phyloP scores from a whole-genome alignment of 2,329 filamentous ascomycete species.

The Pyricularia sp. region DNA sequence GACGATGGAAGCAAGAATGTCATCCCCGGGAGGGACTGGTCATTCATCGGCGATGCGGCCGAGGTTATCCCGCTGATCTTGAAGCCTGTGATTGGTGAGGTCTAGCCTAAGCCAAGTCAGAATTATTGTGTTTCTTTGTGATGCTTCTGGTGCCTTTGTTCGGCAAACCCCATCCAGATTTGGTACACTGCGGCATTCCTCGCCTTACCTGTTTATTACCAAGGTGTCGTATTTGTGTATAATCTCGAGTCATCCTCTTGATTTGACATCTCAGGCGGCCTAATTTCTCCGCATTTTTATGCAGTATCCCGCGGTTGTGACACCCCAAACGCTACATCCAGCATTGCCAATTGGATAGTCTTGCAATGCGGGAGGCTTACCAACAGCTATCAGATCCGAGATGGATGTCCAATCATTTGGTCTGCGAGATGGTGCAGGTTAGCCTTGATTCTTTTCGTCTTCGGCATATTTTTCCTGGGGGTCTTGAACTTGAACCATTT shows the following conservation, averaged over 20 bases:
- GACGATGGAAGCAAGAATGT: slow-evolving; percentile 27
- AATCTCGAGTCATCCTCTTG: background rate
- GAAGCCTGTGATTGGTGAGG: slow-evolving; percentile 29
- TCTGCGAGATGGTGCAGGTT: background rate
- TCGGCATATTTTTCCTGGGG: background rate
- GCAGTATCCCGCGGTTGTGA: background rate
- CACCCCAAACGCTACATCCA: background rate
- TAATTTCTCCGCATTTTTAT: background rate
- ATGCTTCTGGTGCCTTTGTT: background rate
- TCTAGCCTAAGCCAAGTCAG: background rate
- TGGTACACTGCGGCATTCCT: background rate
- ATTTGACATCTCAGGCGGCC: background rate
- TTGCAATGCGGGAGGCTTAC: background rate
- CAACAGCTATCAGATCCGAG: background rate
- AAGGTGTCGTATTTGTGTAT: background rate
- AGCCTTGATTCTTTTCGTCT: background rate
- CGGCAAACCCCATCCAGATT: background rate
- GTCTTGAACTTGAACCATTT: background rate
- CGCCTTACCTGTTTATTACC: background rate
- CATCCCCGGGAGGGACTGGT: slow-evolving; percentile 24
- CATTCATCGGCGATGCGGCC: slow-evolving; percentile 32
- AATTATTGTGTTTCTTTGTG: background rate
- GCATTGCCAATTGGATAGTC: background rate
- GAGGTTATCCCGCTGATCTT: slow-evolving; percentile 28
- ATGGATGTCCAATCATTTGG: background rate